A percentile compares a stretch with the other conserved stretches of the same genome.
Conservation (phyloP, 495 filamentous ascomycete genomes). For the Aspergillus sclerotiicarbonarius region DNA sequence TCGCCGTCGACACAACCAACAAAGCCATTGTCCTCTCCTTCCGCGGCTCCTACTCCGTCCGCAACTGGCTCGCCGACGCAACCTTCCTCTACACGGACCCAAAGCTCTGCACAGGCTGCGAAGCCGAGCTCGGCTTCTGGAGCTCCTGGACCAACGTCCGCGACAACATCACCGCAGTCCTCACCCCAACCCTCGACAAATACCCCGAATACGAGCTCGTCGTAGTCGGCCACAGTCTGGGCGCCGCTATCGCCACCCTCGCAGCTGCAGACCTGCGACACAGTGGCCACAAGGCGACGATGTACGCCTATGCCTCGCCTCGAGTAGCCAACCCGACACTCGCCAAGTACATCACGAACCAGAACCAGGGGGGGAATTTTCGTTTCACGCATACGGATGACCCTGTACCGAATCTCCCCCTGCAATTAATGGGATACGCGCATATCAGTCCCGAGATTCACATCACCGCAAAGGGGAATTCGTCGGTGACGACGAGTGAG, state of each 20-base stretch:
- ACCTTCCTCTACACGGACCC: conserved; percentile 37
- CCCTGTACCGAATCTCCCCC: conserved; percentile 61
- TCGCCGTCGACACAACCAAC: conserved; percentile 60
- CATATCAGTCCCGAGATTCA: conserved; percentile 67
- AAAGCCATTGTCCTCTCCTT: conserved; percentile 61
- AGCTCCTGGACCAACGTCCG: conserved; percentile 46
- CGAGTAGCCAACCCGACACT: conserved; percentile 58
- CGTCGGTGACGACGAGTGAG: conserved; percentile 32
- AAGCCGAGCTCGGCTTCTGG: conserved; percentile 54
- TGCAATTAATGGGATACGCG: conserved; percentile 52
- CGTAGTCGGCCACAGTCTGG: conserved; percentile 63
- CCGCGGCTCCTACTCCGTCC: conserved; percentile 60
- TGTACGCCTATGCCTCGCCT: conserved; percentile 67
- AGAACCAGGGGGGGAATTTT: conserved; percentile 51
- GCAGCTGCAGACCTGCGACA: conserved; percentile 57
- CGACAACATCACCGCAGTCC: conserved; percentile 31
- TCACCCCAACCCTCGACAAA: conserved; percentile 27
- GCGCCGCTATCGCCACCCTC: conserved; percentile 59
- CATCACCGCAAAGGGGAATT: conserved; percentile 36
- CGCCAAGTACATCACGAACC: conserved; percentile 46
- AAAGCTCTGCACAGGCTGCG: conserved; percentile 47
- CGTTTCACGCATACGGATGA: conserved; percentile 66
- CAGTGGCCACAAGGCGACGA: conserved; percentile 34
- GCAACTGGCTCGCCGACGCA: conserved; percentile 65
- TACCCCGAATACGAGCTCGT: conserved; percentile 53